Evolutionary conservation across 495 filamentous ascomycete species (phyloP), one percentile per base, ranked within the genome.

Genomic region (Massariosphaeria phaeospora): DNA sequence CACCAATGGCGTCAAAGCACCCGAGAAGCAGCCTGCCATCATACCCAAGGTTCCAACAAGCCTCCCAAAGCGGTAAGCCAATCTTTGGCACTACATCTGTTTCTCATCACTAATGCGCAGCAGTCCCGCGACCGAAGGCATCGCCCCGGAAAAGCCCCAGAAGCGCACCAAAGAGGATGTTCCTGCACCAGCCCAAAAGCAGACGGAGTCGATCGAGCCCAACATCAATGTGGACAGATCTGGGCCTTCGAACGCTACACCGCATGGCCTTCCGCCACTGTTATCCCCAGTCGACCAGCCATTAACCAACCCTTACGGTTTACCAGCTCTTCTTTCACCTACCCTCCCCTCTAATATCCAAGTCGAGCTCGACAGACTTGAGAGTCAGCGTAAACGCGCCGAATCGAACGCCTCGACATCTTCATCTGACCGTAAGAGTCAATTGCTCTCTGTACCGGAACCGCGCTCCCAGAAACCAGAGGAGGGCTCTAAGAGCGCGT

Each of bases 311-410:
- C 61, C 57, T 11, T 50, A 64, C 30, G 57, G 44, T 23, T 44
- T 64, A 2, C 61, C 61, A 5, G 36, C 61, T 29, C 52, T 64
- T 27, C 52, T 64, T 20, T 64, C 61, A n/a, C 61, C 61, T 13
- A 64, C 56, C 20, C 42, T 64, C 2, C 61, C 61, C 17, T 25
- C 52, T 7, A 64, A 50, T 27, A 38, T 64, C 23, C 46, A 61
- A 30, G 51, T 48, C 17, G 61, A 64, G 42, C 57, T 64, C 18
- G 61, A 61, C 36, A 35, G 40, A 15, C 34, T 64, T 2, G 61
- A 64, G 42, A 57, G 48, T 9, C 46, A 59, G 24, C 57, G 57
- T n/a, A 57, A 57, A 38, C 61, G 61, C n/a, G 49, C 47, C 2
- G 57, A 64, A 15, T 64, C 61, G 12, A 53, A 64, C 34, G 57